Evolutionary conservation across 2,329 filamentous ascomycete genomes (phyloP), one percentile per base, ranked within the genome.

Genomic region (Fusarium odoratissimum): DNA sequence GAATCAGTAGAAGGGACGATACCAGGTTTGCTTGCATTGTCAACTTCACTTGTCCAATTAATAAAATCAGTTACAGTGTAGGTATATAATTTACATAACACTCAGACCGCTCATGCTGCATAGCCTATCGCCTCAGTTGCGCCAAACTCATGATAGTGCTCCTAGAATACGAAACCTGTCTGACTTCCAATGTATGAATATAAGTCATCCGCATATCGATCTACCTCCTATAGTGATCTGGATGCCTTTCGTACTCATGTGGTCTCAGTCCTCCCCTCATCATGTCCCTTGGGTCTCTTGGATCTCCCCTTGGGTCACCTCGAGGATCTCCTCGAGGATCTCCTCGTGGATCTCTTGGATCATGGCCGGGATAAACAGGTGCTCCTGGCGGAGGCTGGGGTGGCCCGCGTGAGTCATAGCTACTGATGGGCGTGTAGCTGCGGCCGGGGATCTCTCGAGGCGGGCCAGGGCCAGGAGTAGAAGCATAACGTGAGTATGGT

Each of bases 151-250:
- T 35, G 31, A 16, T 28, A 14, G 30, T 44, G 21, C 35, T 14
- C 33, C 13, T 28, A n/a, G 21, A 25, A 57, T 33, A 33, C 52
- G 8, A 55, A 42, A 13, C 23, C 28, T 23, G 28, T n/a, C 16
- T 44, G 25, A 11, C 45, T 46, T 30, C 28, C 59, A 31, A 23
- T 11, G 25, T 54, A 16, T n/a, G 28, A 37, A 57, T 30, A 14
- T 8, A 8, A 14, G 12, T 12, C 23, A 12, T 23, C 44, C 49
- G 10, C 23, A 45, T 11, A 17, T 40, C 17, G 35, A 21, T 33
- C 78, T 80, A 86, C 67, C 85, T 80, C 69, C 84, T 82, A 68
- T 86, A 87, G 48, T 81, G 80, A 66, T 87, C 85, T 6, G 80
- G 80, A 42, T 82, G 83, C 30, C 81, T 81, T 13, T 86, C 84